Conservation (phyloP, 371 early-diverging fungal species). For the Funneliformis caledonium region DNA sequence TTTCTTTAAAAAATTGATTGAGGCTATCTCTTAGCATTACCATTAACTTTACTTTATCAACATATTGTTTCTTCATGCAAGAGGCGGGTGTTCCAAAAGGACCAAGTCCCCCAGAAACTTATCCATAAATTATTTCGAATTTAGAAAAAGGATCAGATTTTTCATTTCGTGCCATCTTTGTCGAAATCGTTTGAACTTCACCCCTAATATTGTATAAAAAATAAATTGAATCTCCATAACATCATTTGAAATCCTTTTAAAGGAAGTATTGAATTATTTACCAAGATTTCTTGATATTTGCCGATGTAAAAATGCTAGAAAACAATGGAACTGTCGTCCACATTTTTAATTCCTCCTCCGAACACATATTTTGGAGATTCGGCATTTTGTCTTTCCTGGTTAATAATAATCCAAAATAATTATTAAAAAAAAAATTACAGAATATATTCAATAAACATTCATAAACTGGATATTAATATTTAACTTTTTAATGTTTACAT, state of each 20-base stretch:
- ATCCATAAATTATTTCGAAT: neutral
- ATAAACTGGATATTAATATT: slow-evolving; percentile 21
- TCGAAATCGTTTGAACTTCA: too few species aligned
- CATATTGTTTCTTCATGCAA: slow-evolving; percentile 17
- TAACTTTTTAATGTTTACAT: neutral
- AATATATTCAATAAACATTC: neutral
- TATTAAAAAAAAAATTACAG: neutral
- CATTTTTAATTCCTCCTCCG: neutral
- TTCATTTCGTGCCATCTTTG: too few species aligned
- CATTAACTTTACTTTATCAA: slow-evolving; percentile 26
- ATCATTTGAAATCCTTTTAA: neutral
- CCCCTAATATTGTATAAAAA: too few species aligned
- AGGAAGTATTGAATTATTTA: neutral
- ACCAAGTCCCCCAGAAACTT: slow-evolving; percentile 1
- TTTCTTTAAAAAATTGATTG: slow-evolving; percentile 29
- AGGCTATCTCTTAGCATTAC: slow-evolving; percentile 22
- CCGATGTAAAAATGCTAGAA: neutral
- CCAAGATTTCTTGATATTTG: neutral
- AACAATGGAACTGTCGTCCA: slow-evolving; percentile 8
- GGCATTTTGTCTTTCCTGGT: slow-evolving; percentile 8
- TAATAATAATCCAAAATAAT: slow-evolving; percentile 1
- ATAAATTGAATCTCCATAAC: too few species aligned
- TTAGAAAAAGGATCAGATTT: too few species aligned
- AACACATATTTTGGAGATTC: neutral
- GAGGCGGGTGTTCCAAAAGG: slow-evolving; percentile 2